Conservation (phyloP, 73 alveolate species). For the Paramecium bursaria region DNA sequence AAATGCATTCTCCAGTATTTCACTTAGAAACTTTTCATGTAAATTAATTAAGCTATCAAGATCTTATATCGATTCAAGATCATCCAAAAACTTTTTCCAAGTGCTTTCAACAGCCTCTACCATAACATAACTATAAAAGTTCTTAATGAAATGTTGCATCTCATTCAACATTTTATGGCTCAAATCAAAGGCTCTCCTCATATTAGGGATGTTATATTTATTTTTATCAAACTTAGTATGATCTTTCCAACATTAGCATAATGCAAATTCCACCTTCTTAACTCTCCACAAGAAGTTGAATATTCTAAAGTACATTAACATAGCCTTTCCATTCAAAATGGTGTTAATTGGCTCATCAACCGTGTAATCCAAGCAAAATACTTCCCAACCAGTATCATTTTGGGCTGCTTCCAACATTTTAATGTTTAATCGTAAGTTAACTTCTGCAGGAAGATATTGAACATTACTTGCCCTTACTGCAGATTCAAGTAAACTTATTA, state of each 20-base stretch:
- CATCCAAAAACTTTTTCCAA: conserved; percentile 90
- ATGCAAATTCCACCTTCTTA: conserved; percentile 89
- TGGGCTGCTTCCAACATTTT: conserved; percentile 89
- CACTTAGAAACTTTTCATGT: conserved; percentile 83
- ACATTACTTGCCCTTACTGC: conserved; percentile 77
- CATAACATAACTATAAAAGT: conserved; percentile 89
- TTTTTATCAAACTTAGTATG: conserved; percentile 71
- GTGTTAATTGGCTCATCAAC: conserved; percentile 95
- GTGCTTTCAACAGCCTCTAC: conserved; percentile 94
- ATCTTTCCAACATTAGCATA: conserved; percentile 83
- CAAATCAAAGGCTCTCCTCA: conserved; percentile 78
- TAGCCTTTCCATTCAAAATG: conserved; percentile 84
- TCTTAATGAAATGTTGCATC: conserved; percentile 92
- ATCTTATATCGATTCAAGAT: conserved; percentile 82
- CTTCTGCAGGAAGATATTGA: conserved; percentile 55
- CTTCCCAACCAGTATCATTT: conserved; percentile 98
- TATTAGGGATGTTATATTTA: conserved; percentile 68
- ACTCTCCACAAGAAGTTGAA: conserved; percentile 95
- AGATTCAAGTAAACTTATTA: conserved; percentile 84
- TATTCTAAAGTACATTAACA: conserved; percentile 86
- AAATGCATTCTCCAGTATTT: conserved; percentile 86
- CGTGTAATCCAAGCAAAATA: conserved; percentile 94
- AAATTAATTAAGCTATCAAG: conserved; percentile 84
- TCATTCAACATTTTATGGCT: conserved; percentile 73
- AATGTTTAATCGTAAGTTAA: conserved; percentile 88